Base-by-base conservation (phyloP, 306 rosid genomes). In the Cucurbita argyrosperma region DNA sequence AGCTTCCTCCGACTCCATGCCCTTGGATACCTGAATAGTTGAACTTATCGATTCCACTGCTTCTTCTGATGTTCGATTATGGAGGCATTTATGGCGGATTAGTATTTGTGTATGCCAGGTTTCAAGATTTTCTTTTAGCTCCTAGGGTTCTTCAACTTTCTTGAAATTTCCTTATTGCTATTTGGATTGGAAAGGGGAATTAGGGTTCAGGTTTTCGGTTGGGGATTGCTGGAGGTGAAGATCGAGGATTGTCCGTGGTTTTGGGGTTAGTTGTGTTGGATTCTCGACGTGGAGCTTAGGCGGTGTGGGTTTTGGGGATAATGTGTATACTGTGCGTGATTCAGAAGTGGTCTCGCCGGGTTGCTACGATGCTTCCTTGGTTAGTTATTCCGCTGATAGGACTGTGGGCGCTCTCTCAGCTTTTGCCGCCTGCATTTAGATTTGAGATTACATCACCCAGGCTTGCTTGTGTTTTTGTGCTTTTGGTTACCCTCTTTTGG, bases 331-430 rank as follows among this genome's bases (percentile, higher is more conserved):
- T 95, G 40, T 95, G 99, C 81, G 97, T 95, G 78, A 95, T 95
- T 86, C 99, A 95, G 90, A 95, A 95, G 96, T 89, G 97, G 91
- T 95, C 97, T 83, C 99, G 99, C 89, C 92, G 93, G 97, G 96
- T 91, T 63, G 99, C 99, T 46, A 89, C 96, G 30, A 87, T 91
- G 99, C 96, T 95, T 61, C 99, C 99, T 77, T 91, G 99, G 99
- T 91, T 95, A 84, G 96, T 95, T 79, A 87, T 95, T 79, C 99
- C 99, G 3, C 81, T 95, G 18, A 95, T 95, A 73, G 96, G 97
- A 70, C 82, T 95, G 2, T 95, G 99, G 99, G 96, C 92, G 15
- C 90, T 95, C 72, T 95, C 99, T 81, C 99, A 95, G 87, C 97
- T 95, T 9, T 80, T 95, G n/a, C 99, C 99, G 1, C 99, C 97